Conservation (phyloP, 2,329 filamentous ascomycete species). For the Colletotrichum tamarilloi region DNA sequence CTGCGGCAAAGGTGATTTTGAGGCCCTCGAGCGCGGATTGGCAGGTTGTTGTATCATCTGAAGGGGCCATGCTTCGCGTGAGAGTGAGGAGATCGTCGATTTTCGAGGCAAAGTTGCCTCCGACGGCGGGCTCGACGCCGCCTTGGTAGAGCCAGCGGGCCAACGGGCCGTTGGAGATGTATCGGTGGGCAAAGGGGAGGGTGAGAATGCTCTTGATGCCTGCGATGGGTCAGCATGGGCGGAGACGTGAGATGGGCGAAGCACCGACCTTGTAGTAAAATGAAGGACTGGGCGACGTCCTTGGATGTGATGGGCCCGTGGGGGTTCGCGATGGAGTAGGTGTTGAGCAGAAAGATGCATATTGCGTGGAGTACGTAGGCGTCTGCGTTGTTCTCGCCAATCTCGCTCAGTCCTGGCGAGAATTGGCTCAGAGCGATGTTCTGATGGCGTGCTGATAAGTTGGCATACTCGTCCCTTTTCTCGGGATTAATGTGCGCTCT, state of each 20-base stretch:
- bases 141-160: constrained; percentile 33
- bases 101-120: constrained; percentile 21
- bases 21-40: constrained; percentile 31
- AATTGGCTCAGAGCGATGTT: constrained; percentile 35
- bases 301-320: constrained; percentile 17
- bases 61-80: constrained; percentile 29
- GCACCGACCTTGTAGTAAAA: constrained; percentile 33
- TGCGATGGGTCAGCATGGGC: background rate
- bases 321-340: constrained; percentile 35
- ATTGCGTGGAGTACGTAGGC: constrained; percentile 38
- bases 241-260: too few species aligned
- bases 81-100: constrained; percentile 30
- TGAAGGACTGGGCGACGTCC: constrained; percentile 38
- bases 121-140: constrained; percentile 15
- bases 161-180: constrained; percentile 24
- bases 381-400: constrained; percentile 36
- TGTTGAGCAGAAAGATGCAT: constrained; percentile 37
- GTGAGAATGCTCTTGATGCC: constrained; percentile 36
- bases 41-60: constrained; percentile 28
- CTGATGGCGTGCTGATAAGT: constrained; percentile 36
- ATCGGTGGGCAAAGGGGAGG: constrained; percentile 19
- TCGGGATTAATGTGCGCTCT: constrained; percentile 34
- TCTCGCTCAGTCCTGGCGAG: constrained; percentile 33
- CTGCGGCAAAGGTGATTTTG: constrained; percentile 25
- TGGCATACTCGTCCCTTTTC: constrained; percentile 26